Percentiles rank a stretch among this genome's conserved stretches.
Evolutionary conservation across 2,329 filamentous ascomycete genomes (phyloP).

Genomic region (Monilinia fructicola): DNA sequence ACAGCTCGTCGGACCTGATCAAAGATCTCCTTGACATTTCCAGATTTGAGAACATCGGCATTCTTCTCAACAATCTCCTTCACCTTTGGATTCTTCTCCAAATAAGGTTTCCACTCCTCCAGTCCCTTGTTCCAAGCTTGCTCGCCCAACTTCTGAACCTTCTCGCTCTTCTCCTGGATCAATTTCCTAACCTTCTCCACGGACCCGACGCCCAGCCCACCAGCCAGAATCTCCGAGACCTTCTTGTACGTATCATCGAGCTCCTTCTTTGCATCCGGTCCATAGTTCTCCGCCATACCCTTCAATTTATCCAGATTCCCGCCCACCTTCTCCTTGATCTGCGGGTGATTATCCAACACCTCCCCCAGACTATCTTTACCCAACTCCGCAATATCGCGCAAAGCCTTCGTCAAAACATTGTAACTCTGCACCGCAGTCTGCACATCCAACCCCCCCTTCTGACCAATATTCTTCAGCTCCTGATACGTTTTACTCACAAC

Average conservation of each 20-base stretch:
- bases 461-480: constrained; percentile 62
- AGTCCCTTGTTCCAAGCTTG: constrained; percentile 71
- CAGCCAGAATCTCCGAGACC: constrained; percentile 61
- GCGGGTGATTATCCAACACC: constrained; percentile 70
- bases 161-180: constrained; percentile 67
- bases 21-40: constrained; percentile 64
- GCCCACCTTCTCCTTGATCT: constrained; percentile 70
- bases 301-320: constrained; percentile 67
- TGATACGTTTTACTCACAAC: constrained; percentile 67
- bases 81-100: constrained; percentile 74
- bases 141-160: constrained; percentile 66
- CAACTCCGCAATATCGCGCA: constrained; percentile 59
- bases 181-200: constrained; percentile 58
- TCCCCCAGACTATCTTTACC: constrained; percentile 62
- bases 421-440: constrained; percentile 62
- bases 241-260: constrained; percentile 70
- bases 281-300: constrained; percentile 66
- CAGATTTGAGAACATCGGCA: constrained; percentile 63
- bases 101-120: constrained; percentile 67
- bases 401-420: constrained; percentile 61
- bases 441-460: constrained; percentile 56
- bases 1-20: constrained; percentile 60
- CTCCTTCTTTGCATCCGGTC: constrained; percentile 75
- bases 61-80: constrained; percentile 74
- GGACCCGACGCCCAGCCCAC: constrained; percentile 57